phyloP scores from a whole-genome alignment of 306 rosid genomes.

The Malus sieversii region DNA sequence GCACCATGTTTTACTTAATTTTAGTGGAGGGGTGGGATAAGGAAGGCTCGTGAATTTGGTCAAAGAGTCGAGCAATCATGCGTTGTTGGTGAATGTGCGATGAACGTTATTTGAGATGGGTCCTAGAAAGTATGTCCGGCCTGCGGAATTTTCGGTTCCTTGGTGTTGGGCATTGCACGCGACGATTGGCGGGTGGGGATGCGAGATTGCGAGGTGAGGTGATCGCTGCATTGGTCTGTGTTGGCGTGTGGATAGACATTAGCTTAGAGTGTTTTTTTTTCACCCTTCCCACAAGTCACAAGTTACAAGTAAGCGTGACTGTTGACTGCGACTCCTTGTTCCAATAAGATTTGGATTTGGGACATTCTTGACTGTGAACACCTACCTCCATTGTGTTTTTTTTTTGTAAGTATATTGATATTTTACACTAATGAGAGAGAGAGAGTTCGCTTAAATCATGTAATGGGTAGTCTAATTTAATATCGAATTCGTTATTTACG shows the following conservation, averaged over 20 bases:
- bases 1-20: neutral
- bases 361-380: neutral
- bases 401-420: too few relatives aligned
- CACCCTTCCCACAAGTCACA: neutral
- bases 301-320: neutral
- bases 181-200: neutral
- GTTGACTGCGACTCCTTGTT: neutral
- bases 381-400: too few relatives aligned
- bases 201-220: neutral
- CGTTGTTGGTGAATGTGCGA: neutral
- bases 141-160: neutral
- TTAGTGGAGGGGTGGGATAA: neutral
- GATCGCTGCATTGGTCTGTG: neutral
- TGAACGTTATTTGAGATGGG: neutral
- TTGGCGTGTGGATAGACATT: neutral
- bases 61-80: constrained; percentile 1
- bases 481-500: too few relatives aligned
- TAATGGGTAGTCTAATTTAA: too few relatives aligned
- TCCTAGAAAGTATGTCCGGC: neutral
- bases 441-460: too few relatives aligned
- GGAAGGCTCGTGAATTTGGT: neutral
- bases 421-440: too few relatives aligned
- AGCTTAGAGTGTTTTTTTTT: neutral
- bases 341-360: neutral
- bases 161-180: neutral